Conservation (phyloP, 2,329 filamentous ascomycete species). For the Beauveria medogensis region DNA sequence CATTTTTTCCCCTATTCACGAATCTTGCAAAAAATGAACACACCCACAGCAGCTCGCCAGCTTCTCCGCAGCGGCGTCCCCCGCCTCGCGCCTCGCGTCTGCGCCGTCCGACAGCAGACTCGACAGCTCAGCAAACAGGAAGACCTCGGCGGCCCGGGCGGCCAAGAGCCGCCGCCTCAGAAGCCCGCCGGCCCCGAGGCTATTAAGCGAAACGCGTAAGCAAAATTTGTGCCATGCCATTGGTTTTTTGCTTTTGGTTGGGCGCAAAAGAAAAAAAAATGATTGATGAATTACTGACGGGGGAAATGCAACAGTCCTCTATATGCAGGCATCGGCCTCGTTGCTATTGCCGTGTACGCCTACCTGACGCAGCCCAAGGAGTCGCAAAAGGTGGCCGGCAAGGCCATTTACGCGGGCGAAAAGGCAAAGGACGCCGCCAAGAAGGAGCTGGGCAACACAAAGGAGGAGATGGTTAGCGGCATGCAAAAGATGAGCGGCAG, state of each 20-base stretch:
- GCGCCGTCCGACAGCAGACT: background rate
- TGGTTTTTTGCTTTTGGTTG: background rate
- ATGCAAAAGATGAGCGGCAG: conserved; percentile 10
- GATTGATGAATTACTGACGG: background rate
- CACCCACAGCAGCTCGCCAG: background rate
- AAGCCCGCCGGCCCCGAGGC: conserved; percentile 22
- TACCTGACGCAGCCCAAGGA: conserved; percentile 19
- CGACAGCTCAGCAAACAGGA: conserved; percentile 14
- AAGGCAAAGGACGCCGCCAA: background rate
- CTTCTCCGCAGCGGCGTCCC: background rate
- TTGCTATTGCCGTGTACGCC: conserved; percentile 19
- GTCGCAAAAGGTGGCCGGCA: background rate
- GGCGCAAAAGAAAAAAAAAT: too few relatives aligned
- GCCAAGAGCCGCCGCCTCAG: conserved; percentile 22
- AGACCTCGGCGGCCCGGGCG: conserved; percentile 26
- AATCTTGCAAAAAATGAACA: background rate
- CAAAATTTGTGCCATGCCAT: too few relatives aligned
- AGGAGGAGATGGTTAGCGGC: background rate
- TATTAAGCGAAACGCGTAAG: conserved; percentile 25
- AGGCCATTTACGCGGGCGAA: background rate
- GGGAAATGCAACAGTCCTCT: conserved; percentile 16
- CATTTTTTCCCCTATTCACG: too few relatives aligned
- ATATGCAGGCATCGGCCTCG: conserved; percentile 21
- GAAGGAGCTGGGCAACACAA: background rate
- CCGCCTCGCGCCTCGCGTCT: background rate